Conservation (phyloP, 306 rosid genomes). For the Vicia faba region DNA sequence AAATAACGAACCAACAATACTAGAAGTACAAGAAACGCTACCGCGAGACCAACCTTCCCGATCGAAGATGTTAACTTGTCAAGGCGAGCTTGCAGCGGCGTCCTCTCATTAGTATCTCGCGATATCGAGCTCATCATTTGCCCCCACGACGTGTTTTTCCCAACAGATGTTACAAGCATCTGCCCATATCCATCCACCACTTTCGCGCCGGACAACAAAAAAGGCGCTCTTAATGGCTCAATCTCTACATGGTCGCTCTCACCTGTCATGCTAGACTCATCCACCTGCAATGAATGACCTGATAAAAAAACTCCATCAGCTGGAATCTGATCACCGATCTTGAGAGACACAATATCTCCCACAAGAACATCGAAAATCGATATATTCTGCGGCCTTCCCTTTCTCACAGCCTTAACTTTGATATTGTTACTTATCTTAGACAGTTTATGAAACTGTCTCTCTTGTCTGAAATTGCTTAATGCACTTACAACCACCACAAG, state of each 20-base stretch:
- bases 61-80: constrained; percentile 75
- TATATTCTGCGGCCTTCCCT: constrained; percentile 56
- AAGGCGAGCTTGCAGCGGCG: constrained; percentile 84
- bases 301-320: constrained; percentile 77
- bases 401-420: constrained; percentile 60
- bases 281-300: constrained; percentile 74
- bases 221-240: constrained; percentile 50
- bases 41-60: constrained; percentile 89
- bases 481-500: constrained; percentile 74
- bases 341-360: constrained; percentile 68
- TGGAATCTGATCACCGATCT: constrained; percentile 84
- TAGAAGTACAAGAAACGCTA: constrained; percentile 73
- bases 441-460: constrained; percentile 69
- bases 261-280: constrained; percentile 94
- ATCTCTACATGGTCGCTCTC: constrained; percentile 84
- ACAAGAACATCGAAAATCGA: constrained; percentile 75
- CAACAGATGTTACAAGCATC: constrained; percentile 81
- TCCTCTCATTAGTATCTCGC: constrained; percentile 56
- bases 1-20: constrained; percentile 78
- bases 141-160: constrained; percentile 86
- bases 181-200: constrained; percentile 69
- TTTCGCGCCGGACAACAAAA: constrained; percentile 81
- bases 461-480: constrained; percentile 81
- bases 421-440: constrained; percentile 77
- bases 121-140: constrained; percentile 89